Conservation (phyloP, 768 basidiomycete genomes). For the Tylopilus cervinicoccineus region DNA sequence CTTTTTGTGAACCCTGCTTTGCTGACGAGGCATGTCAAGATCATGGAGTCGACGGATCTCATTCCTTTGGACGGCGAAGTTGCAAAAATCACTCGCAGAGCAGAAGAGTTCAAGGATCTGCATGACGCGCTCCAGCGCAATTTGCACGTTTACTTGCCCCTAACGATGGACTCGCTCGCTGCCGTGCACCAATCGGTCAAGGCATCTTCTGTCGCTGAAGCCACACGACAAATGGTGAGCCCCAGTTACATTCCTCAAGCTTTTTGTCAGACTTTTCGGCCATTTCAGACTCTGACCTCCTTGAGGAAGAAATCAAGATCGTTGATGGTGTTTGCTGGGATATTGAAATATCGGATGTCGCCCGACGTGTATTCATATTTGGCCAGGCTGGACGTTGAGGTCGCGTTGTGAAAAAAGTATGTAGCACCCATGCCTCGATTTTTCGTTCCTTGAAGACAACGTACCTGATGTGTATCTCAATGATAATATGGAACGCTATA, state of each 20-base stretch:
- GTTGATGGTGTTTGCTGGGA: conserved; percentile 84
- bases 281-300: conserved; percentile 49
- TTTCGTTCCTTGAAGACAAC: conserved; percentile 7
- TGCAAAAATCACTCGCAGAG: conserved; percentile 75
- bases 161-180: conserved; percentile 91
- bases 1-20: neutral
- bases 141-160: conserved; percentile 79
- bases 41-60: conserved; percentile 83
- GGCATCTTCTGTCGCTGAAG: conserved; percentile 64
- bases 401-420: conserved; percentile 49
- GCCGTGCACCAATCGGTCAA: conserved; percentile 78
- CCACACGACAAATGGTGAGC: conserved; percentile 70
- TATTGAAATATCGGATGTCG: conserved; percentile 85
- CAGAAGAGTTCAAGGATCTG: conserved; percentile 85
- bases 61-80: conserved; percentile 86
- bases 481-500: neutral
- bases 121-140: conserved; percentile 88
- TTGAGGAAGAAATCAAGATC: conserved; percentile 80
- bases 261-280: conserved; percentile 23
- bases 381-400: conserved; percentile 81
- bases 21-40: conserved; percentile 36
- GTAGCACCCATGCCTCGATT: neutral
- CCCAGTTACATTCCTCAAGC: conserved; percentile 12
- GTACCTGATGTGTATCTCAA: conserved; percentile 14
- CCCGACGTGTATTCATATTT: conserved; percentile 88